Percentiles rank a stretch among this genome's conserved stretches.
phyloP scores from a whole-genome alignment of 768 basidiomycete genomes.

The Leccinum disarticulatum region DNA sequence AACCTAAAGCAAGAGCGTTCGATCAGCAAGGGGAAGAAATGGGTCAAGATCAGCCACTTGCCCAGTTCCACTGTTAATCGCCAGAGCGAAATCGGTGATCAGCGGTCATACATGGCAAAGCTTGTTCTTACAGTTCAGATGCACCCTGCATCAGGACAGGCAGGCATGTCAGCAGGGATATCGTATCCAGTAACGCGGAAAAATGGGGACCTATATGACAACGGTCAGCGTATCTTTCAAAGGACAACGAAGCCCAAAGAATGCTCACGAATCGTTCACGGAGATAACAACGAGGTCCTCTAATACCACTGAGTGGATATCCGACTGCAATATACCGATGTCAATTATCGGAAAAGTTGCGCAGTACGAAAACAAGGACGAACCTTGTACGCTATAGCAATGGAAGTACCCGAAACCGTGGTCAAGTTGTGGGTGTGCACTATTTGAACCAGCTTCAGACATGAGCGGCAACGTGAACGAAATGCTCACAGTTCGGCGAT shows the following conservation, averaged over 20 bases:
- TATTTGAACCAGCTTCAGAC: constrained; percentile 1
- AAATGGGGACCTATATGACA: constrained; percentile 13
- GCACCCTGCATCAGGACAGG: constrained; percentile 6
- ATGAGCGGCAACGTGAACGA: not conserved
- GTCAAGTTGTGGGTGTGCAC: constrained; percentile 16
- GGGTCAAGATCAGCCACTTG: not conserved
- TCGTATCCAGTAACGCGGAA: not conserved
- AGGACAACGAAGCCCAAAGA: no score
- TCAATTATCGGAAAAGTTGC: not conserved
- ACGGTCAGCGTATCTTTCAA: not conserved
- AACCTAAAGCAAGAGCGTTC: not conserved
- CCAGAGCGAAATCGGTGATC: not conserved
- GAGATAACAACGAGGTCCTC: constrained; percentile 5
- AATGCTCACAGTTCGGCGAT: constrained; percentile 16
- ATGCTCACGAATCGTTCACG: constrained; percentile 1
- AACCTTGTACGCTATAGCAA: constrained; percentile 16
- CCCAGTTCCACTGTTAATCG: constrained; percentile 8
- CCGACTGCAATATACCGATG: constrained; percentile 1
- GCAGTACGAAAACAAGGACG: not conserved
- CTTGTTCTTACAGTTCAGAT: constrained; percentile 1
- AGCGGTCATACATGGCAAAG: not conserved
- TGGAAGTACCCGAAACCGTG: constrained; percentile 8
- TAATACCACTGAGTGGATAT: not conserved
- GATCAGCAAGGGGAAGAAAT: not conserved
- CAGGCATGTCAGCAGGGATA: constrained; percentile 6